These are phyloP conservation scores for Kodamaea restingae DNA, from an alignment of 805 yeast genomes.

Conservation along the genomic window DNA sequence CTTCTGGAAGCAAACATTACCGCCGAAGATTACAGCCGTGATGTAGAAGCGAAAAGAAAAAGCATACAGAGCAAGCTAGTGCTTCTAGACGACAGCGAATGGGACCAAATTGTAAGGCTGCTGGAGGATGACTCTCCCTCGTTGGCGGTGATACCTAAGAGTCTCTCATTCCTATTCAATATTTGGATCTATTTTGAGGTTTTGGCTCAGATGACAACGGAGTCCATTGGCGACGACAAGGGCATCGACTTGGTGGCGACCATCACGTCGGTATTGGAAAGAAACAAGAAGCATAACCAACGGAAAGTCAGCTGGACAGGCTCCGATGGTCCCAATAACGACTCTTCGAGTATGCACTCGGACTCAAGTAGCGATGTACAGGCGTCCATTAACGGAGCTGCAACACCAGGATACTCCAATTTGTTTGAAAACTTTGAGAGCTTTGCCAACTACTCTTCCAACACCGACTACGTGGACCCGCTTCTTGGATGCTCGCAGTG, in stretches of 20 bases:
- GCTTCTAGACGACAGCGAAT: conserved; percentile 29
- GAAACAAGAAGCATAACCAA: conserved; percentile 11
- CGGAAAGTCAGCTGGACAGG: conserved; percentile 1
- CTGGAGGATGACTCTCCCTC: conserved; percentile 1
- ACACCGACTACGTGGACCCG: conserved; percentile 52
- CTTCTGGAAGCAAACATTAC: conserved; percentile 11
- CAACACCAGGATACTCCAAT: conserved; percentile 16
- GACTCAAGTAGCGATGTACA: conserved; percentile 20
- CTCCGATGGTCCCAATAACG: conserved; percentile 1
- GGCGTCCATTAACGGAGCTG: too few species aligned
- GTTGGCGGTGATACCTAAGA: conserved; percentile 30
- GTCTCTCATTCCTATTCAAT: conserved; percentile 52
- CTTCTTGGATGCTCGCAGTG: conserved; percentile 64
- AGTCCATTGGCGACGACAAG: conserved; percentile 41
- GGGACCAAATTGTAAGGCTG: conserved; percentile 23
- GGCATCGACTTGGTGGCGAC: conserved; percentile 41
- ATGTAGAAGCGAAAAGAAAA: conserved; percentile 6
- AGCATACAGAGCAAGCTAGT: conserved; percentile 24
- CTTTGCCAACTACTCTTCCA: conserved; percentile 29
- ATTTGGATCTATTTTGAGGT: conserved; percentile 70
- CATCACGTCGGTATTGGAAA: conserved; percentile 31
- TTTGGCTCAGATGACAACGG: conserved; percentile 60
- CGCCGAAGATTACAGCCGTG: conserved; percentile 6
- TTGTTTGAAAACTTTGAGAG: conserved; percentile 40
- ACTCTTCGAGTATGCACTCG: conserved; percentile 11